Conservation (phyloP, 768 basidiomycete species). For the Xerocomus brunneocitrinus region DNA sequence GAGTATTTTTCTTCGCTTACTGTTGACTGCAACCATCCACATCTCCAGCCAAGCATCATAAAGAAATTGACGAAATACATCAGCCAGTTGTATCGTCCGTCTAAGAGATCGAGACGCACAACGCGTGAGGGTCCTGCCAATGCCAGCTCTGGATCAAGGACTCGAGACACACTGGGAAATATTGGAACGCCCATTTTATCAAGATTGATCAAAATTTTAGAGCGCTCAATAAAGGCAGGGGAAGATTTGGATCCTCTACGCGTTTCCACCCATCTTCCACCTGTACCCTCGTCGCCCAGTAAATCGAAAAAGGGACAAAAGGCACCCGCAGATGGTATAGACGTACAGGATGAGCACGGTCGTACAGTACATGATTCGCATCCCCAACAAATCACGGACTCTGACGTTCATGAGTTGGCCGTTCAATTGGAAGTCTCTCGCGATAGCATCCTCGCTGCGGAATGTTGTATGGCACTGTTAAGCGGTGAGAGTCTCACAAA, state of each 20-base stretch:
- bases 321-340: slow-evolving; percentile 10
- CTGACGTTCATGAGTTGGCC: slow-evolving; percentile 48
- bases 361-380: slow-evolving; percentile 4
- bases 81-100: slow-evolving; percentile 59
- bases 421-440: slow-evolving; percentile 54
- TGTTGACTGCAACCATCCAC: slow-evolving; percentile 52
- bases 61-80: slow-evolving; percentile 70
- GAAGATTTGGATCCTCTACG: slow-evolving; percentile 75
- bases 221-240: slow-evolving; percentile 70
- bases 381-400: slow-evolving; percentile 37
- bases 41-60: slow-evolving; percentile 53
- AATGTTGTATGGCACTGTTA: slow-evolving; percentile 76
- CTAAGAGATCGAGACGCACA: slow-evolving; percentile 58
- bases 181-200: slow-evolving; percentile 60
- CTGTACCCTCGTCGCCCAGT: slow-evolving; percentile 34
- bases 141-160: slow-evolving; percentile 35
- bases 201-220: slow-evolving; percentile 70
- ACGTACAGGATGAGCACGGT: neutral
- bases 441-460: slow-evolving; percentile 77
- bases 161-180: slow-evolving; percentile 58
- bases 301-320: slow-evolving; percentile 47
- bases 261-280: slow-evolving; percentile 20
- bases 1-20: slow-evolving; percentile 66
- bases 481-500: slow-evolving; percentile 78
- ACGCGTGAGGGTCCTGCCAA: slow-evolving; percentile 35